A percentile compares a stretch with the other conserved stretches of the same genome.
Evolutionary conservation across 495 filamentous ascomycete species (phyloP).

Genomic region (Xylaria bambusicola): DNA sequence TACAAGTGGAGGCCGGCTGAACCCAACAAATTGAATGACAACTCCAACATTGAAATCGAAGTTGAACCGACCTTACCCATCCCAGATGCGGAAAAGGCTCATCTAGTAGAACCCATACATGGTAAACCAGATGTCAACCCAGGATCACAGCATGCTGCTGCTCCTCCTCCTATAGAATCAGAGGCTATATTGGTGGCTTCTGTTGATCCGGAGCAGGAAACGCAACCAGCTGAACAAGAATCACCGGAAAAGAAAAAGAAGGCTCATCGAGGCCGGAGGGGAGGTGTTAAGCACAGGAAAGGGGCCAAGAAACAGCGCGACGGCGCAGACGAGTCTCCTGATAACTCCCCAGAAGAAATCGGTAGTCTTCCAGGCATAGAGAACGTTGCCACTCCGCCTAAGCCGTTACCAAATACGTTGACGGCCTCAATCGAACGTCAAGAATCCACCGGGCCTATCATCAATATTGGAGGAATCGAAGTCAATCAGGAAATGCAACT

Average conservation of each 20-base stretch:
- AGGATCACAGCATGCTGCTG: background rate
- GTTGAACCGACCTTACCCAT: background rate
- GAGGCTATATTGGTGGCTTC: conserved; percentile 45
- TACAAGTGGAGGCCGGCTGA: conserved; percentile 23
- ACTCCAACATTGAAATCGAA: background rate
- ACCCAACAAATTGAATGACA: conserved; percentile 17
- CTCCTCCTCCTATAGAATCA: conserved; percentile 31
- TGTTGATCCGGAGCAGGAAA: conserved; percentile 37
- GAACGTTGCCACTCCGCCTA: conserved; percentile 46
- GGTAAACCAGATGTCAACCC: background rate
- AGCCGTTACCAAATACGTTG: conserved; percentile 60
- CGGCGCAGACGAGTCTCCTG: conserved; percentile 37
- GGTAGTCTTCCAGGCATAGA: conserved; percentile 37
- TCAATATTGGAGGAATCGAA: conserved; percentile 71
- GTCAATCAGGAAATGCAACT: conserved; percentile 74
- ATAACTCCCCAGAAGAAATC: conserved; percentile 32
- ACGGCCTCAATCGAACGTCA: conserved; percentile 50
- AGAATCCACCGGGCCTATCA: conserved; percentile 58
- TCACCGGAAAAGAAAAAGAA: conserved; percentile 68
- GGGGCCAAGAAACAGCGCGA: conserved; percentile 44
- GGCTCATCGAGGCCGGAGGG: conserved; percentile 76
- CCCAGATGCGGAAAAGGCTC: background rate
- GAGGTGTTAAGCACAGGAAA: conserved; percentile 74
- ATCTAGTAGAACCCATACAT: too few relatives aligned
- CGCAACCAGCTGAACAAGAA: conserved; percentile 31